Base-by-base conservation (phyloP, 345 rosid genomes). In the Brassica cretica region DNA sequence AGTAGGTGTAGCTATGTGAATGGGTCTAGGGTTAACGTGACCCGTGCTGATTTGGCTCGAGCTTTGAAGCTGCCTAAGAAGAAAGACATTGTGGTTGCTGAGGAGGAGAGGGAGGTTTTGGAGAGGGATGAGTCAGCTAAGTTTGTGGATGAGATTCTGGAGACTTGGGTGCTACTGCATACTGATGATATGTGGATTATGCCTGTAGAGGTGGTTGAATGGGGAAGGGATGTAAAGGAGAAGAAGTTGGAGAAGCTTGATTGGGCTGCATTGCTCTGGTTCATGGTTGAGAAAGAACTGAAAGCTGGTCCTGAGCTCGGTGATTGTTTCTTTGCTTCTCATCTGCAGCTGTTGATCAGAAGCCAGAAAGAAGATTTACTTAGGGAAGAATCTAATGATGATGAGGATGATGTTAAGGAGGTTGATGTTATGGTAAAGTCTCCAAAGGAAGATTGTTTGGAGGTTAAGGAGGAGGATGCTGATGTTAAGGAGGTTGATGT, bases 201-300 rank as follows among this genome's bases (percentile, higher is more conserved):
- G 93, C 91, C 98, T 0, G 79, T 16, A 1, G 96, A 91, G 67
- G 78, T 90, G 0, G 10, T 80, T 78, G 89, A 85, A 24, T 81
- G 81, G 86, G 77, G 4, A 5, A 83, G 59, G 11, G 8, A 66
- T 72, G 86, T 95, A 16, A 86, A 82, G 81, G 87, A 87, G 44
- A 90, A 94, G 72, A 82, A 80, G 16, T 81, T 92, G 68, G 97
- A 95, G 41, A 91, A 86, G 80, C 64, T 93, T 18, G 98, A 90
- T 77, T 95, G 93, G 94, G 81, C 92, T 9, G 81, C 83, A 7
- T 67, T 91, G 88, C 55, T 95, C 27, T 95, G 99, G 99, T 83
- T 72, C 68, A 95, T 95, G 97, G 87, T 93, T 39, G 96, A 95
- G 87, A 89, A 89, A 80, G 98, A 95, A 82, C 64, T 94, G 72